Percentiles rank a stretch among this genome's conserved stretches.
phyloP scores from a whole-genome alignment of 2,329 filamentous ascomycete genomes.

The Aspergillaceae sp. region DNA sequence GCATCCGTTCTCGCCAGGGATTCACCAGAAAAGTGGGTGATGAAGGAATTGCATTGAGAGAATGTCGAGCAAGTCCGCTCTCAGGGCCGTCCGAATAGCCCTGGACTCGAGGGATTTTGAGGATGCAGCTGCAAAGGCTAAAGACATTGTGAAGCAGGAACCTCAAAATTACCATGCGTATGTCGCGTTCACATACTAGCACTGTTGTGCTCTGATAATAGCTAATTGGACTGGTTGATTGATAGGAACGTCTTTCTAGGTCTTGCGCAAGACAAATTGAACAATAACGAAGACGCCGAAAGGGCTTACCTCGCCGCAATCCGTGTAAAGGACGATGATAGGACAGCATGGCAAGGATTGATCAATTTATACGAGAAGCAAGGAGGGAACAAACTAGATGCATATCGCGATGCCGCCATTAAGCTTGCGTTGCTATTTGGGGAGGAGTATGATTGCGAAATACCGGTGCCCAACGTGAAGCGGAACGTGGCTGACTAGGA shows the following conservation, averaged over 20 bases:
- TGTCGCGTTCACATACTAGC: conserved; percentile 18
- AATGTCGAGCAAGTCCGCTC: conserved; percentile 55
- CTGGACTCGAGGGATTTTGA: conserved; percentile 73
- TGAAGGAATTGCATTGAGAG: conserved; percentile 18
- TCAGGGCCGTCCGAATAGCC: conserved; percentile 73
- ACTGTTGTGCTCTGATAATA: conserved; percentile 1
- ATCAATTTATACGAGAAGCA: conserved; percentile 78
- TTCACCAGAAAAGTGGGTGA: conserved; percentile 1
- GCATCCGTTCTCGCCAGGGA: background rate
- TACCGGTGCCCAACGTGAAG: no score
- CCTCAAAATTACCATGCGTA: conserved; percentile 74
- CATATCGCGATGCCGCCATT: conserved; percentile 66
- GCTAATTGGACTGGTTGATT: conserved; percentile 5
- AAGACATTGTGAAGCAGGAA: conserved; percentile 62
- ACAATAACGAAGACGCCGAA: conserved; percentile 63
- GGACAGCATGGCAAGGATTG: conserved; percentile 86
- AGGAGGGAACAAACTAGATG: conserved; percentile 56
- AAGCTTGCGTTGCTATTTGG: conserved; percentile 67
- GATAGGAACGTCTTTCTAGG: conserved; percentile 73
- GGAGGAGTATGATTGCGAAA: conserved; percentile 43
- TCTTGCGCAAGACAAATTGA: conserved; percentile 71
- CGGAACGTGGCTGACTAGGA: conserved; percentile 8
- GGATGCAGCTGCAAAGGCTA: conserved; percentile 61
- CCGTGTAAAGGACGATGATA: conserved; percentile 61
- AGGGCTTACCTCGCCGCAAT: conserved; percentile 66